Conservation (phyloP, 176 grass and related monocot genomes). For the Rhipidocladum racemiflorum region DNA sequence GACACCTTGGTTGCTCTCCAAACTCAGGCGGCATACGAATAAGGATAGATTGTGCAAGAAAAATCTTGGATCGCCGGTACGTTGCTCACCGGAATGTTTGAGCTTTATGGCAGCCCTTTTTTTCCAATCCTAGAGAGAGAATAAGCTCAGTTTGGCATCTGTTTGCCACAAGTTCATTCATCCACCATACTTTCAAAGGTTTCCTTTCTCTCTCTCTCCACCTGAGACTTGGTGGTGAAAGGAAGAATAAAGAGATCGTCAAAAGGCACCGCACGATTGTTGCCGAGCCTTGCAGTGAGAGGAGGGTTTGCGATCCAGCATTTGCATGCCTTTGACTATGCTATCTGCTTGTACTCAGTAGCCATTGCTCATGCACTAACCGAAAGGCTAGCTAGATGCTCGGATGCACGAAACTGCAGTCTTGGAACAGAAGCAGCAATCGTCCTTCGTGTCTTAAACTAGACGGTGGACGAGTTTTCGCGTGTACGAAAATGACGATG, state of each 20-base stretch:
- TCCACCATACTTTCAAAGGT: neutral
- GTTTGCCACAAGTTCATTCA: neutral
- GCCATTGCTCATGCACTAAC: conserved; percentile 5
- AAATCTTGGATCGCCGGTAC: neutral
- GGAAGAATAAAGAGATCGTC: conserved; percentile 18
- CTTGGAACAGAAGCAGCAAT: neutral
- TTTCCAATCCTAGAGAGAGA: conserved; percentile 19
- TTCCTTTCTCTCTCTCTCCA: neutral
- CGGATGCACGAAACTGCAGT: neutral
- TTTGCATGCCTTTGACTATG: conserved; percentile 19
- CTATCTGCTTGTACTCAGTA: conserved; percentile 12
- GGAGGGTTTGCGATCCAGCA: neutral
- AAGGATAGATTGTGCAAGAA: neutral
- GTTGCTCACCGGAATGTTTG: conserved; percentile 26
- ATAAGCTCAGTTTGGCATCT: conserved; percentile 17
- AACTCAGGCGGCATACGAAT: too few species aligned
- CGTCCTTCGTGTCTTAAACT: neutral
- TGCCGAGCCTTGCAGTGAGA: neutral
- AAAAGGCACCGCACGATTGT: neutral
- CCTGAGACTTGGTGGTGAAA: conserved; percentile 1
- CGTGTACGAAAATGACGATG: neutral
- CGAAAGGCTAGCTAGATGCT: conserved; percentile 34
- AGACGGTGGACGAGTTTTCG: neutral
- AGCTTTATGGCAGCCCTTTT: conserved; percentile 18
- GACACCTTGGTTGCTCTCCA: too few species aligned